Evolutionary conservation across 192 early-diverging fungal species (phyloP).

Genomic region (Linnemannia schmuckeri): DNA sequence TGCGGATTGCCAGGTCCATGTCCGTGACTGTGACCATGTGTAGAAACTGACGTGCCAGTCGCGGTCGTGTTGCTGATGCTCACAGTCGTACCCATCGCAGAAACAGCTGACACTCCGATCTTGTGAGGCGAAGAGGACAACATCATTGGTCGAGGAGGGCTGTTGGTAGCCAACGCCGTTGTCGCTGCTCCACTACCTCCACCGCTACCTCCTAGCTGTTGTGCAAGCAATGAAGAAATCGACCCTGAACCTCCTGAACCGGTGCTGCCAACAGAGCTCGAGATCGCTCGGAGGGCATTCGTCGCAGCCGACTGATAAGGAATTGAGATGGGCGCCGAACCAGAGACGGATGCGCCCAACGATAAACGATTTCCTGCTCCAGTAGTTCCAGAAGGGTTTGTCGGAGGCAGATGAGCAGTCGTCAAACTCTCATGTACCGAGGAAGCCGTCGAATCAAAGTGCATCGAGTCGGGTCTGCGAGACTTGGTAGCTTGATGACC

Average conservation of each 20-base stretch:
- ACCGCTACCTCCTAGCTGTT: constrained; percentile 33
- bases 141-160: constrained; percentile 48
- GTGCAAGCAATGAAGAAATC: constrained; percentile 32
- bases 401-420: constrained; percentile 19
- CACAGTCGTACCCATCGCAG: constrained; percentile 46
- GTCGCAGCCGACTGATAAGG: constrained; percentile 48
- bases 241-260: constrained; percentile 53
- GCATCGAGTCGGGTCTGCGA: not conserved
- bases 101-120: constrained; percentile 37
- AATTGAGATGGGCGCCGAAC: constrained; percentile 39
- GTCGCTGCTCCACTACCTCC: constrained; percentile 15
- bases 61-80: constrained; percentile 21
- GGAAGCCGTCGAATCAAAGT: not conserved
- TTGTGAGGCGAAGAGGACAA: constrained; percentile 45
- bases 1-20: not conserved
- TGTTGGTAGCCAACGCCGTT: constrained; percentile 22
- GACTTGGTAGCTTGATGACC: not conserved
- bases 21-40: not conserved
- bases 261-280: constrained; percentile 52
- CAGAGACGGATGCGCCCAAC: not conserved
- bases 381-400: not conserved
- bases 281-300: constrained; percentile 46
- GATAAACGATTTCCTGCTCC: constrained; percentile 21
- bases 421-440: constrained; percentile 1
- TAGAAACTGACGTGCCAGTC: not conserved